Conservation (phyloP, 345 rosid species). For the Capsella bursapastoris region DNA sequence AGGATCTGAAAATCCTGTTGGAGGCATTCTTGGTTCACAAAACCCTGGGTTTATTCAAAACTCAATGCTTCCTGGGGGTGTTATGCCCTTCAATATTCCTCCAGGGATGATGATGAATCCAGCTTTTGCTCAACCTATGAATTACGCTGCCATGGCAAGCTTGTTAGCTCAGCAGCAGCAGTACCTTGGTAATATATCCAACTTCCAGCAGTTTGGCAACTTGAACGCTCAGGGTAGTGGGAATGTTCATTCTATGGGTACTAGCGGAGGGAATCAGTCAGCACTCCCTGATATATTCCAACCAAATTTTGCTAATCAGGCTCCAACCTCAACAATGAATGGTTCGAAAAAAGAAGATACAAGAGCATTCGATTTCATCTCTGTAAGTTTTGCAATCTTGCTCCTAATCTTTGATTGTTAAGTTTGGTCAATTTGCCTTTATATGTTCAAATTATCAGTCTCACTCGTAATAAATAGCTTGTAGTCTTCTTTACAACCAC, state of each 20-base stretch:
- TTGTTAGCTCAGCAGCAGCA: slow-evolving; percentile 78
- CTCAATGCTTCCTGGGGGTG: slow-evolving; percentile 57
- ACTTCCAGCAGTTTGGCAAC: slow-evolving; percentile 71
- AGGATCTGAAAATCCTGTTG: slow-evolving; percentile 53
- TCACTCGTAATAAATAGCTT: background rate
- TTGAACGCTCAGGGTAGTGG: slow-evolving; percentile 59
- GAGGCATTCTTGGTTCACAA: slow-evolving; percentile 59
- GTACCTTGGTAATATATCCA: slow-evolving; percentile 73
- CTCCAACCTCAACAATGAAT: slow-evolving; percentile 63
- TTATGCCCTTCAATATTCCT: slow-evolving; percentile 61
- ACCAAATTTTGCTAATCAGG: slow-evolving; percentile 61
- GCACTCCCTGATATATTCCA: slow-evolving; percentile 90
- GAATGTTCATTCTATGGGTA: slow-evolving; percentile 46
- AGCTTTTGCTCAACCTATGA: slow-evolving; percentile 65
- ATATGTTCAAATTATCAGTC: background rate
- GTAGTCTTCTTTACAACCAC: slow-evolving; percentile 10
- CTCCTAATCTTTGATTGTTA: slow-evolving; percentile 16
- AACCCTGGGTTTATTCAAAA: slow-evolving; percentile 51
- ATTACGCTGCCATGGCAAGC: slow-evolving; percentile 72
- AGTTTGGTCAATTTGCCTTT: slow-evolving; percentile 9
- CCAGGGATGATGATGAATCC: slow-evolving; percentile 73
- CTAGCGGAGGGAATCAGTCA: slow-evolving; percentile 54
- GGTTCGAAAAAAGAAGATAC: slow-evolving; percentile 79
- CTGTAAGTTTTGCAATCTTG: slow-evolving; percentile 60
- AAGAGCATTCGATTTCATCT: slow-evolving; percentile 92